Percentiles rank a stretch among this genome's conserved stretches.
Conservation (phyloP, 2,329 filamentous ascomycete genomes). For the Fusarium zealandicum region DNA sequence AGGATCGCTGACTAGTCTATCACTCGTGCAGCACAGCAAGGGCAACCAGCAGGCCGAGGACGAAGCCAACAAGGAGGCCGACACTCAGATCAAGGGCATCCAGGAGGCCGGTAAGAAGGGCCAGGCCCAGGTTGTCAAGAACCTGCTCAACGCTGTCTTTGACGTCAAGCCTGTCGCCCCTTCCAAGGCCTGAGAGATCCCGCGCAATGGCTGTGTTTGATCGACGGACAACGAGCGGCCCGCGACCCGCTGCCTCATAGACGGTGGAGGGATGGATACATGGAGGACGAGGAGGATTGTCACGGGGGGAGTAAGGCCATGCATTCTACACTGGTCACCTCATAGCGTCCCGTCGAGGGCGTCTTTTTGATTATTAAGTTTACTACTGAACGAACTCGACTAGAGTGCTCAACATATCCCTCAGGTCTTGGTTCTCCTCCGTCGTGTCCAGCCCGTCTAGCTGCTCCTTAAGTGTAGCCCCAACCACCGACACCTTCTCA, state of each 20-base stretch:
- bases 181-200: constrained; percentile 36
- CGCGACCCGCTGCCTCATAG: constrained; percentile 8
- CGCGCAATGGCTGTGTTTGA: constrained; percentile 9
- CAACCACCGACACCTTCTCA: constrained; percentile 69
- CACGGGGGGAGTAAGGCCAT: constrained; percentile 29
- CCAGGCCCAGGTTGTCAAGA: constrained; percentile 79
- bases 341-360: constrained; percentile 14
- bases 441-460: constrained; percentile 60
- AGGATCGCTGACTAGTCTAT: constrained; percentile 7
- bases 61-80: constrained; percentile 80
- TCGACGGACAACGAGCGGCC: constrained; percentile 18
- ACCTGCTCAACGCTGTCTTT: constrained; percentile 84
- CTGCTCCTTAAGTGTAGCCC: constrained; percentile 70
- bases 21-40: constrained; percentile 75
- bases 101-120: constrained; percentile 79
- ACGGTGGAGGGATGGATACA: constrained; percentile 13
- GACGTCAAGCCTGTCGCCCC: constrained; percentile 76
- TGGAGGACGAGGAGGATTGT: constrained; percentile 13
- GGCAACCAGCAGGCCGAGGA: constrained; percentile 83
- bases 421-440: constrained; percentile 65
- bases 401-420: constrained; percentile 63
- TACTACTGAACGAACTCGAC: constrained; percentile 56
- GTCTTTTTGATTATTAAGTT: constrained; percentile 37
- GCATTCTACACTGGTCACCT: constrained; percentile 23
- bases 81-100: constrained; percentile 83